Base-by-base conservation (phyloP, 2,329 filamentous ascomycete species). In the Dactylellina leptospora region DNA sequence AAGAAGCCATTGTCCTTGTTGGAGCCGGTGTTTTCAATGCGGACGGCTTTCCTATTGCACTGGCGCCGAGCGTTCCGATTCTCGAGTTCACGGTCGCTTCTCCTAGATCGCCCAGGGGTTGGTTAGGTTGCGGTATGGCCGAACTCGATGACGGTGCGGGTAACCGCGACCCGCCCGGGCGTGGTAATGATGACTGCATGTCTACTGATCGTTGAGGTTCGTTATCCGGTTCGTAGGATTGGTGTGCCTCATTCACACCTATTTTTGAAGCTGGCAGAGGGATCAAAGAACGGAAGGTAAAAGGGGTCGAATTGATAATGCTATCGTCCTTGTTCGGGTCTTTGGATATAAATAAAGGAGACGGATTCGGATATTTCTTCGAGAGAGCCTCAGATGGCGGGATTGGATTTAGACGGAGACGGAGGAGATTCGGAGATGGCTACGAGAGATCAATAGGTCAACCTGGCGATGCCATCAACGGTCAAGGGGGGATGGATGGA, bases 151-250 rank as follows among this genome's bases (percentile, higher is more conserved):
- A 48, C 2, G 68, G 68, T 3, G 68, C 68, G 16, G 68, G 68
- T 28, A 72, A 44, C 53, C 68, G 68, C 59, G 68, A 72, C 68
- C 68, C 68, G n/a, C 68, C 68, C n/a, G 68, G 68, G 59, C 68
- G 68, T 36, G 68, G 68, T 20, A 72, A 47, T n/a, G 68, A 72
- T 23, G 68, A 72, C 6, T 72, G 59, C 68, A 72, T 72, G 18
- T 60, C 40, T 42, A 55, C 8, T 33, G 56, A 47, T 54, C 13
- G 6, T 42, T 61, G 50, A 28, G 42, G 18, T 51, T 58, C 33
- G 44, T 62, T 38, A 13, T 36, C 5, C 13, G 50, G 42, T 11
- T 59, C 59, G 13, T 33, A 13, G 1, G 23, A n/a, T 30, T 40
- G 60, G 38, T 54, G 60, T 9, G 51, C 44, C 28, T 72, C 68